phyloP scores from a whole-genome alignment of 768 basidiomycete species.

The Kwoniella sp. region DNA sequence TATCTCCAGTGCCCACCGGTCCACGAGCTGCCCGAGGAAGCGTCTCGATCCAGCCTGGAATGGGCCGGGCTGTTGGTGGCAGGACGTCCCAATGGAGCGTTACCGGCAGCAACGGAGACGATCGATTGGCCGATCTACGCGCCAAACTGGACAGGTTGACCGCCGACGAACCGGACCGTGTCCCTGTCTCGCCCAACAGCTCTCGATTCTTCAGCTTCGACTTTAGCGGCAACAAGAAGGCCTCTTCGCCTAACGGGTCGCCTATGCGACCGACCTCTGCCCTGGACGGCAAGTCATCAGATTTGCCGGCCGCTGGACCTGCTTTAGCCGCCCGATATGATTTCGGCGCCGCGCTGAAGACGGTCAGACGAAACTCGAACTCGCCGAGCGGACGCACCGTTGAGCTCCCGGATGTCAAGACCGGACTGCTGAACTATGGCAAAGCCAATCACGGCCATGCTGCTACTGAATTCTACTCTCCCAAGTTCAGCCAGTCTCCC shows the following conservation, averaged over 20 bases:
- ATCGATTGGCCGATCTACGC: conserved; percentile 61
- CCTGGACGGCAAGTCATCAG: conserved; percentile 11
- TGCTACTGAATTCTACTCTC: conserved; percentile 45
- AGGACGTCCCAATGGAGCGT: conserved; percentile 48
- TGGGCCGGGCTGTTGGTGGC: conserved; percentile 44
- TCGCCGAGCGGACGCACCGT: conserved; percentile 18
- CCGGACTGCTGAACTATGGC: conserved; percentile 30
- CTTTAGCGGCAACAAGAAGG: conserved; percentile 4
- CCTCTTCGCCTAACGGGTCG: conserved; percentile 26
- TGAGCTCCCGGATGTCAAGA: conserved; percentile 37
- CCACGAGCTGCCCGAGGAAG: conserved; percentile 9
- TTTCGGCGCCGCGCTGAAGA: conserved; percentile 50
- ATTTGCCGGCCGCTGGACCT: conserved; percentile 29
- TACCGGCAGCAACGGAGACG: conserved; percentile 52
- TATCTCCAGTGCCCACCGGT: conserved; percentile 7
- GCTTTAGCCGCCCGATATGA: conserved; percentile 50
- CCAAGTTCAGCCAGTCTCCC: conserved; percentile 14
- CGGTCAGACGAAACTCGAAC: conserved; percentile 20
- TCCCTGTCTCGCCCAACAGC: conserved; percentile 23
- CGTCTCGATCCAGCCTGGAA: conserved; percentile 35
- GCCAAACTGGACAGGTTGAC: conserved; percentile 66
- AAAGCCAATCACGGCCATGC: conserved; percentile 21
- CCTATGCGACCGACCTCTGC: conserved; percentile 14
- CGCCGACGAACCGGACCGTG: conserved; percentile 43
- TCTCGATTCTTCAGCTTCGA: conserved; percentile 22